Base-by-base conservation (phyloP, 768 basidiomycete species). In the Neoboletus subvelutipes region DNA sequence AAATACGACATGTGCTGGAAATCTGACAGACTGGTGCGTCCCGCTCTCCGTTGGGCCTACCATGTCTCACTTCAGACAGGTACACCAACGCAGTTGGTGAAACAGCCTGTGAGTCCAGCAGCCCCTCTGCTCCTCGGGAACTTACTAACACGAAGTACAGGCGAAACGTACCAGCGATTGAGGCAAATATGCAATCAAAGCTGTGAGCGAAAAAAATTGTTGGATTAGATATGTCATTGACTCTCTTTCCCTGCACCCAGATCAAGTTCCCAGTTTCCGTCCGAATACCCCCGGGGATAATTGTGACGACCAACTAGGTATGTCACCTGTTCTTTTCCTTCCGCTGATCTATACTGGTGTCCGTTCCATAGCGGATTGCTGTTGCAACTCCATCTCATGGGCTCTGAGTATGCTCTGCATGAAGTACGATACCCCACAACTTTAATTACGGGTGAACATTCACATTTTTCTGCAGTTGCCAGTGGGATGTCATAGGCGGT, bases 351-450 rank as follows among this genome's bases (percentile, higher is more conserved):
- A 13, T 41, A 15, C 36, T 46, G 22, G 40, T 34, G 26, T 18
- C 40, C 12, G 45, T 42, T 37, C 33, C 7, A 3, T 18, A 70
- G 68, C 54, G 43, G 55, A 61, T 67, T 49, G 68, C 37, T 70
- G 69, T 41, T 70, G 69, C 33, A 70, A 69, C 42, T 67, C 68
- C 6, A 57, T 69, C 24, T 63, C 69, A 7, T 69, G 59, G 50
- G 61, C 61, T 28, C 42, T 70, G 36, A 67, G 66, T 45, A 70
- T 67, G 69, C 56, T 70, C 7, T 70, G 69, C 45, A 56, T 69
- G 53, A 70, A 67, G 68, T 69, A 39, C 12, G 15, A 22, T 24
- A 8, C 8, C 12, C 22, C 22, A 22, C 13, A 17, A 18, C 15
- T n/a, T 17, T n/a, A 22, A 28, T 7, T 24, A 4, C 2, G 7